Evolutionary conservation across 306 rosid genomes (phyloP), one percentile per base, ranked within the genome.

Genomic region (Quercus robur): DNA sequence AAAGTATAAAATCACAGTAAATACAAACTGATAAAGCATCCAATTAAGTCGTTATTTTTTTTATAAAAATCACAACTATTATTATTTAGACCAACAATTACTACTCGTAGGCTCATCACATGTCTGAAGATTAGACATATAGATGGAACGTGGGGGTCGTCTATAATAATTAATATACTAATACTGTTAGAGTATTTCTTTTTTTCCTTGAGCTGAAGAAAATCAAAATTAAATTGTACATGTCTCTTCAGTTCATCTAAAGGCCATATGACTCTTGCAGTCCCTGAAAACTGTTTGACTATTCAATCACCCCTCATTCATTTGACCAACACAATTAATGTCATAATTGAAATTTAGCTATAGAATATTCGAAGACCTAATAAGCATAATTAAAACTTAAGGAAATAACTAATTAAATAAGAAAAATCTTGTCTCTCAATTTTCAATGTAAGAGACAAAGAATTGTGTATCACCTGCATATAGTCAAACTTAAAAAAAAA

Each of bases 231-330:
- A 49, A 82, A 67, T 26, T 41, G 46, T 41, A 41, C 46, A 33
- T 70, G 93, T 59, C 90, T 85, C 74, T 91, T 89, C 63, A 46
- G 83, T 77, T 78, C 78, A 44, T 49, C 66, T 11, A 73, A 83
- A 33, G 83, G 91, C 56, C 89, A 87, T 76, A 19, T 77, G 95
- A 75, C 93, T 81, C 84, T 74, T 74, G 78, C 83, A 69, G 23
- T 70, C 56, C 25, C 78, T 78, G 58, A 13, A 75, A 71, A 72
- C 57, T 6, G 0, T 44, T 17, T 56, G 67, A 73, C 15, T 3
- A 49, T 11, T 1, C 17, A 3, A 49, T 49, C 54, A 49, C 4
- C 17, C 15, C 14, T 49, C 26, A 11, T 20, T 7, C 15, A 63
- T 14, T 63, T 28, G 71, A 67, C 71, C 17, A 33, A 33, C 3